phyloP scores from a whole-genome alignment of 179 eudicot genomes.

The Silene coronaria region DNA sequence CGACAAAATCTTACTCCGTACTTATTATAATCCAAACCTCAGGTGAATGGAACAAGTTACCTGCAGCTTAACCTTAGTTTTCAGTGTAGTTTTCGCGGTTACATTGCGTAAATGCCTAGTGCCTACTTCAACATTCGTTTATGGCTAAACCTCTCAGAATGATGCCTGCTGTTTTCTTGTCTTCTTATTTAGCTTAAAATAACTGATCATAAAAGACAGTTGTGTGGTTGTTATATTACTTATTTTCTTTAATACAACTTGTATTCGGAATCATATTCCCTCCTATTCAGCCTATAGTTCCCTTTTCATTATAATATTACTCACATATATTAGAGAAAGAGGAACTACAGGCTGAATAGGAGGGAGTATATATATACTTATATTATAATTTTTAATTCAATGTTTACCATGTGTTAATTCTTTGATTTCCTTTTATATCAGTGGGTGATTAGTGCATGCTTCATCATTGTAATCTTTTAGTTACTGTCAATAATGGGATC shows the following conservation, averaged over 20 bases:
- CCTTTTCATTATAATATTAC: too few relatives aligned
- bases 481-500: constrained; percentile 15
- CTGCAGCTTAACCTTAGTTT: not conserved
- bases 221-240: not conserved
- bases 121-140: not conserved
- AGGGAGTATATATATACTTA: too few relatives aligned
- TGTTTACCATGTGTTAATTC: not conserved
- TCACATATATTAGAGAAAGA: too few relatives aligned
- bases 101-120: not conserved
- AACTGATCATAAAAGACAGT: constrained; percentile 11
- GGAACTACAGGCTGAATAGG: too few relatives aligned
- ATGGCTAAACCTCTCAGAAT: not conserved
- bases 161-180: not conserved
- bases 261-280: too few relatives aligned
- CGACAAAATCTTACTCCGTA: too few relatives aligned
- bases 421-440: not conserved
- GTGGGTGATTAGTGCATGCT: constrained; percentile 19
- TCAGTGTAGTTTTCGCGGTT: not conserved
- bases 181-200: not conserved
- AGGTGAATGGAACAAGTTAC: too few relatives aligned
- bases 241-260: too few relatives aligned
- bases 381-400: not conserved
- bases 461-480: constrained; percentile 16
- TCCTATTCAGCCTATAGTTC: too few relatives aligned
- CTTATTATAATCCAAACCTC: too few relatives aligned